Base-by-base conservation (phyloP, 306 rosid species). In the Malus sieversii region DNA sequence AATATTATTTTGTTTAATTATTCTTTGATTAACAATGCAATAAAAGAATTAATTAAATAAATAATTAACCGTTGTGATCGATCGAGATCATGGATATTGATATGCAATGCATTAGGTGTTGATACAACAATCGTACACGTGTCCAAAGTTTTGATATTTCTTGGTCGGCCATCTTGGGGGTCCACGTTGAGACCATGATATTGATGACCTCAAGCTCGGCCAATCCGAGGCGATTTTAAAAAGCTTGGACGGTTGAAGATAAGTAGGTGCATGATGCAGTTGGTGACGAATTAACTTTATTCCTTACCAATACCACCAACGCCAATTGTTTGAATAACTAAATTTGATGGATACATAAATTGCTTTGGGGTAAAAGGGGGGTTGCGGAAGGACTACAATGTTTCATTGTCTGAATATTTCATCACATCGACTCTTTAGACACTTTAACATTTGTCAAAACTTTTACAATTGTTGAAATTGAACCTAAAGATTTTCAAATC, bases 181-280 rank as follows among this genome's bases (percentile, higher is more conserved):
- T 44, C 66, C 19, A 6, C 1, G 32, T 42, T 2, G 7, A 35
- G 11, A 29, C 13, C 18, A 12, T 42, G 3, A 15, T 51, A 18
- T 16, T 6, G 48, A 19, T 22, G 58, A 29, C 12, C 20, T 45
- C 32, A 13, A n/a, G 70, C 79, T 78, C 71, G 77, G 84, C 75
- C 67, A 82, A 53, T 38, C 66, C 77, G 72, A 63, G 29, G 67
- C 6, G 75, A 25, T 66, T 71, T 53, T 5, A 66, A 76, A 76
- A 44, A 58, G 13, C 46, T 74, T 82, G 91, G 91, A 73, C 90
- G 90, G 88, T 59, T 53, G 5, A 27, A 74, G 66, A 83, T 78
- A 59, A 59, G 30, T 10, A 4, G 7, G 63, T 58, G 32, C 46
- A 4, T 75, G 76, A 72, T 73, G 78, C 68, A 15, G 64, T 57